Conservation (phyloP, 2,329 filamentous ascomycete species). For the Allantophomopsis lycopodina region DNA sequence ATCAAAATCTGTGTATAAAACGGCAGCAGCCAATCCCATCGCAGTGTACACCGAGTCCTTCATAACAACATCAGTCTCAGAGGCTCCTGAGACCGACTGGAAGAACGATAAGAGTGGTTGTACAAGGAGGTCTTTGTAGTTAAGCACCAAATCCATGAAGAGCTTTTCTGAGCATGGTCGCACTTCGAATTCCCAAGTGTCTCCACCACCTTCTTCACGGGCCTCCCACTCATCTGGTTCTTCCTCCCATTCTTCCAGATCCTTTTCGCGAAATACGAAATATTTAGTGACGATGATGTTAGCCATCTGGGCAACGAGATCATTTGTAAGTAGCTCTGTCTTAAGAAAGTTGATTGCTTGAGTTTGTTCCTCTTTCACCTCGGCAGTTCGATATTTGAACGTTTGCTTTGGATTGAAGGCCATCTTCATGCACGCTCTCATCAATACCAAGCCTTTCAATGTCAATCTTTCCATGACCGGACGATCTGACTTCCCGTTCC, state of each 20-base stretch:
- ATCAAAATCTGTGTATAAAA: slow-evolving; percentile 62
- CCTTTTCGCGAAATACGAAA: slow-evolving; percentile 73
- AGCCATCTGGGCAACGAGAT: slow-evolving; percentile 69
- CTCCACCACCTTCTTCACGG: slow-evolving; percentile 70
- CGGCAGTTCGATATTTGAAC: slow-evolving; percentile 67
- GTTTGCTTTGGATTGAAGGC: slow-evolving; percentile 68
- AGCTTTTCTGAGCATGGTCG: slow-evolving; percentile 87
- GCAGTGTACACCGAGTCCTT: slow-evolving; percentile 95
- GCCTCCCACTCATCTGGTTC: slow-evolving; percentile 94
- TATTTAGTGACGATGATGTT: slow-evolving; percentile 76
- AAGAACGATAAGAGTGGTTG: slow-evolving; percentile 76
- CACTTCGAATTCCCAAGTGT: slow-evolving; percentile 85
- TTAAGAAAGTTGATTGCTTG: slow-evolving; percentile 58
- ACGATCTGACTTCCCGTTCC: slow-evolving; percentile 31
- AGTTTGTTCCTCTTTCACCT: slow-evolving; percentile 64
- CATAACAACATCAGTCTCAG: slow-evolving; percentile 52
- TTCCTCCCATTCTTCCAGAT: slow-evolving; percentile 85
- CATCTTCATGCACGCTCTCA: slow-evolving; percentile 75
- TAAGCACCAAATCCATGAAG: slow-evolving; percentile 79
- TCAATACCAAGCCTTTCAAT: slow-evolving; percentile 68
- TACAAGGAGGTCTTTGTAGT: slow-evolving; percentile 73
- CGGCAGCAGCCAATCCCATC: slow-evolving; percentile 71
- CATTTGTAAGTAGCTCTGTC: slow-evolving; percentile 58
- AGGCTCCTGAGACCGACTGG: slow-evolving; percentile 55
- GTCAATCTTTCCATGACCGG: slow-evolving; percentile 66